These are phyloP conservation scores for Raphanus hybrid DNA, from an alignment of 441 rosid genomes.

Conservation along the genomic window DNA sequence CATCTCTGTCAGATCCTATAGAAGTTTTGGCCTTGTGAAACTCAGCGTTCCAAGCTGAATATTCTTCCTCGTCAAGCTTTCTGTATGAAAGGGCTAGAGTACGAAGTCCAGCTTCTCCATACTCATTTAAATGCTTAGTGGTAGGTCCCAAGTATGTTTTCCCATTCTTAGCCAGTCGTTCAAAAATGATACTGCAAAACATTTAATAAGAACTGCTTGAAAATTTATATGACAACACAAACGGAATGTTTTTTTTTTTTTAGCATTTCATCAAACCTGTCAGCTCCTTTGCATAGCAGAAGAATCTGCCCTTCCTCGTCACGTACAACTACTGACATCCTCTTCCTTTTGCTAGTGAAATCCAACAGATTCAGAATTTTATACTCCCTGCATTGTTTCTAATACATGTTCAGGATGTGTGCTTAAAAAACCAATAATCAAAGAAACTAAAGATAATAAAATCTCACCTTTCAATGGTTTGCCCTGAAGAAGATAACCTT, in stretches of 20 bases:
- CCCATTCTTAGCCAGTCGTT: constrained; percentile 87
- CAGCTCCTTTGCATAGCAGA: constrained; percentile 98
- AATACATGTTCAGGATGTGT: constrained; percentile 26
- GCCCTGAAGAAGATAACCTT: too few relatives aligned
- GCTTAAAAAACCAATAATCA: neutral
- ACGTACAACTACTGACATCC: constrained; percentile 89
- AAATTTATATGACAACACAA: neutral
- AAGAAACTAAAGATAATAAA: constrained; percentile 9
- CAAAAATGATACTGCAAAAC: constrained; percentile 81
- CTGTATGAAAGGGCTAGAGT: too few relatives aligned
- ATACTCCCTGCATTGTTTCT: constrained; percentile 76
- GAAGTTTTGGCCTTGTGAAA: too few relatives aligned
- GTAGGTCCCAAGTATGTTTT: constrained; percentile 58
- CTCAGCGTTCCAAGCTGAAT: too few relatives aligned
- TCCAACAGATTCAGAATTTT: constrained; percentile 90
- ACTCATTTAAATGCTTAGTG: too few relatives aligned
- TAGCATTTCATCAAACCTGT: constrained; percentile 66
- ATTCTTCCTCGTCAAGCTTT: too few relatives aligned
- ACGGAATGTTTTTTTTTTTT: neutral
- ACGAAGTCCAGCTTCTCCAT: too few relatives aligned
- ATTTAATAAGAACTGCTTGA: constrained; percentile 17
- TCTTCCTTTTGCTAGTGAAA: constrained; percentile 95
- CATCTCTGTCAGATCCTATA: too few relatives aligned
- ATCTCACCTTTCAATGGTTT: too few relatives aligned
- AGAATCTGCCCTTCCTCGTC: constrained; percentile 82